These are phyloP conservation scores for Solanum ossicruentum DNA, from an alignment of 257 asterid species.

Conservation along the genomic window DNA sequence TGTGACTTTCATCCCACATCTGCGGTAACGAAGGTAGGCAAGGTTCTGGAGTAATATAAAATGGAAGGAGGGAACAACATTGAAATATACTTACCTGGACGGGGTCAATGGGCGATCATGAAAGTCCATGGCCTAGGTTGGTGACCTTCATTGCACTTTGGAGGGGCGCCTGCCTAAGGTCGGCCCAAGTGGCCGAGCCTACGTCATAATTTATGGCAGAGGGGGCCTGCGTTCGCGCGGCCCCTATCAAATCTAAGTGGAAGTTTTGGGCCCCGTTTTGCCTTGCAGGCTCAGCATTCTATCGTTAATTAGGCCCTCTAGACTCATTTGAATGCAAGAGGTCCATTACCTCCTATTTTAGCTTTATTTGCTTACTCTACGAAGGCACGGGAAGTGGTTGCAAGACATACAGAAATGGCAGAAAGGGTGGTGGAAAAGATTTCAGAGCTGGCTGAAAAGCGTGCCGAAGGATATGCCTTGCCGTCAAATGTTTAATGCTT, in stretches of 20 bases:
- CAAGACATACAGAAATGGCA: constrained; percentile 37
- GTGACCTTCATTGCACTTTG: constrained; percentile 17
- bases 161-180: constrained; percentile 28
- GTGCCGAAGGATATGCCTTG: constrained; percentile 46
- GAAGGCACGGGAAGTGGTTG: constrained; percentile 58
- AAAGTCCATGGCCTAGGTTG: constrained; percentile 7
- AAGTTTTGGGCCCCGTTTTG: background rate
- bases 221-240: background rate
- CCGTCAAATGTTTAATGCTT: constrained; percentile 47
- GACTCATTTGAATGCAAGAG: constrained; percentile 25
- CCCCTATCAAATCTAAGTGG: background rate
- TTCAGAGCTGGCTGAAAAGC: constrained; percentile 18
- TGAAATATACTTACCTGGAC: constrained; percentile 17
- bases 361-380: constrained; percentile 70
- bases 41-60: background rate
- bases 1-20: background rate
- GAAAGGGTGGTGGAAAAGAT: constrained; percentile 30
- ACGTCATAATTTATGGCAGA: background rate
- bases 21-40: background rate
- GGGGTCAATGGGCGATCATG: constrained; percentile 3
- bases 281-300: too few relatives aligned
- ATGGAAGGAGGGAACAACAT: rapidly evolving
- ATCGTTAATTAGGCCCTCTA: too few relatives aligned
- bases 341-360: constrained; percentile 18
- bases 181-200: constrained; percentile 26